Conservation (phyloP, 2,329 filamentous ascomycete genomes). For the Diaporthe eres region DNA sequence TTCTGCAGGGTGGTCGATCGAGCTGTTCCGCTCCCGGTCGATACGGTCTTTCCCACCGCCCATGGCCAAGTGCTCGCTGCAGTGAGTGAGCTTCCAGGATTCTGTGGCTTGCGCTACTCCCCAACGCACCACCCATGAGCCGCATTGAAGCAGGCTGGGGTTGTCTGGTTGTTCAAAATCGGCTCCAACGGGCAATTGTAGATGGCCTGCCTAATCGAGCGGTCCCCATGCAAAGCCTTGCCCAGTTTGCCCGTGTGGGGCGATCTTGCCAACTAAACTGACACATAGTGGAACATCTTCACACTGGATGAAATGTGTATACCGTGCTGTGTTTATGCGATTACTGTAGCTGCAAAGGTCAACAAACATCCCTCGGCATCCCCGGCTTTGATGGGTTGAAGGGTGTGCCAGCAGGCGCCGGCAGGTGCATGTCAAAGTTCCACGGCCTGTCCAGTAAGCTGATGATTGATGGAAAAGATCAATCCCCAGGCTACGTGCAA, state of each 20-base stretch:
- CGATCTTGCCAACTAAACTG: conserved; percentile 12
- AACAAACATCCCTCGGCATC: conserved; percentile 1
- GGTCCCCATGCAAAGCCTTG: neutral
- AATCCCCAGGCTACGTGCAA: neutral
- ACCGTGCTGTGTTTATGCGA: conserved; percentile 2
- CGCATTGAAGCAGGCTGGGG: neutral
- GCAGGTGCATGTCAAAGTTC: conserved; percentile 12
- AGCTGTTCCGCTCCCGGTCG: neutral
- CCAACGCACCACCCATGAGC: neutral
- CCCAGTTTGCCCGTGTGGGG: conserved; percentile 6
- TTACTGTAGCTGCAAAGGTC: conserved; percentile 4
- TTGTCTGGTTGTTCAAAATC: neutral
- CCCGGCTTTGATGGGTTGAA: neutral
- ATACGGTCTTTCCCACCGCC: neutral
- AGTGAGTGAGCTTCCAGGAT: neutral
- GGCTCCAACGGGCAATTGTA: neutral
- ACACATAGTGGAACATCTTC: neutral
- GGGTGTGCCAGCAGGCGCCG: conserved; percentile 31
- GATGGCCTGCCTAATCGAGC: conserved; percentile 20
- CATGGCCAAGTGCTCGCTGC: neutral
- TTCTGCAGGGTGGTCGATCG: conserved; percentile 9
- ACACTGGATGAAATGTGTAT: neutral
- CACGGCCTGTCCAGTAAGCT: neutral
- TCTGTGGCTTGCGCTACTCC: conserved; percentile 13
- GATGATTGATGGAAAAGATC: conserved; percentile 32